Percentiles rank a stretch among this genome's conserved stretches.
Conservation (phyloP, 371 early-diverging fungal species). For the Zancudomyces culisetae region DNA sequence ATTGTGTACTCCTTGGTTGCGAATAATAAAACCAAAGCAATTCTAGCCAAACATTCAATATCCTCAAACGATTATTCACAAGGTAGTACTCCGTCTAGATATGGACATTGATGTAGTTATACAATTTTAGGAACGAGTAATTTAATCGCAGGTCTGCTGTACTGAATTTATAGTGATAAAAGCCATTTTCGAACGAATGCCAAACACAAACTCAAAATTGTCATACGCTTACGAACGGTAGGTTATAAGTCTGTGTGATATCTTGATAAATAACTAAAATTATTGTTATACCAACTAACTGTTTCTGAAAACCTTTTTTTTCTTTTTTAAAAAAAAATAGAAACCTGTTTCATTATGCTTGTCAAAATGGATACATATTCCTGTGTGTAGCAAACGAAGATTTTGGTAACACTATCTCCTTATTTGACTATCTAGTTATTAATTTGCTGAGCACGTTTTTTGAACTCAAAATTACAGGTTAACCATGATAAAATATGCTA, state of each 20-base stretch:
- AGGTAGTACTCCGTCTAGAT: background rate
- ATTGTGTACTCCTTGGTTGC: conserved; percentile 1
- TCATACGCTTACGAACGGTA: conserved; percentile 81
- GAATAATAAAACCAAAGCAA: background rate
- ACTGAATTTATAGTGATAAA: conserved; percentile 35
- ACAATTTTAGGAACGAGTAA: too few species aligned
- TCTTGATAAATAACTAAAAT: too few species aligned
- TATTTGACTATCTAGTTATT: too few species aligned
- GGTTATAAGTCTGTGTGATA: too few species aligned
- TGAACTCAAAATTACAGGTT: too few species aligned
- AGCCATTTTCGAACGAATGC: conserved; percentile 76
- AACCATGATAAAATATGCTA: too few species aligned
- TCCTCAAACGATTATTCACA: background rate
- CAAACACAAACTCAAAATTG: conserved; percentile 69
- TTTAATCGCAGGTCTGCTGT: too few species aligned
- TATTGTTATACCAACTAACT: too few species aligned
- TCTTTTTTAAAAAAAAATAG: conserved; percentile 15
- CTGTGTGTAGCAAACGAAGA: conserved; percentile 79
- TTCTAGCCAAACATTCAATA: background rate
- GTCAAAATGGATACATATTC: conserved; percentile 57
- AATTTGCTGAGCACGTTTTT: too few species aligned
- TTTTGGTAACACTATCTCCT: conserved; percentile 35
- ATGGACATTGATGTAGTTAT: background rate
- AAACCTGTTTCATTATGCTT: conserved; percentile 76
- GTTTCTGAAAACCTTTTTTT: background rate